Evolutionary conservation across 2,329 filamentous ascomycete species (phyloP), one percentile per base, ranked within the genome.

Genomic region (Taxawa tesnikishii): DNA sequence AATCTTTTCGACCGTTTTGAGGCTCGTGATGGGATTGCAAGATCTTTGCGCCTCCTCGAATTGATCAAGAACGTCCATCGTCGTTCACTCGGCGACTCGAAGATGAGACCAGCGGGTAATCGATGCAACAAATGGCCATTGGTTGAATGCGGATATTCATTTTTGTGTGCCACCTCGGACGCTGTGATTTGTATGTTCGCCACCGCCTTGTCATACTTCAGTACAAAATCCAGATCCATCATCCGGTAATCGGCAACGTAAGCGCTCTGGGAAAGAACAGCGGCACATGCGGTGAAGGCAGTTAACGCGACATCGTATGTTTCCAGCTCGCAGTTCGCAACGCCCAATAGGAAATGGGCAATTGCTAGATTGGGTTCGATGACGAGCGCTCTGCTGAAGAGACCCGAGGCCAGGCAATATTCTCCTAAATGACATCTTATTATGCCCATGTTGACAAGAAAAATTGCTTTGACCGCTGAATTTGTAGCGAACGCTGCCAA

Each of bases 401-500:
- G 38, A n/a, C 38, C 26, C 4, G 40, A 29, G 6, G 51, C 50
- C 4, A 33, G 31, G 12, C 24, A 26, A 16, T 42, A 46, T n/a
- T 53, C 49, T 15, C 49, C 52, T 4, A 52, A 35, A 7, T 48
- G 43, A 4, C 46, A 45, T 25, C 43, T 42, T 3, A 54, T 46
- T 15, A 54, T 33, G 5, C 43, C 48, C 10, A 42, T 40, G 31
- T 54, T 54, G 26, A 54, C 33, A 3, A 43, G 34, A 15, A 48
- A 48, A 6, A 42, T 31, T 8, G 37, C 42, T 26, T 36, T 41
- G 15, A 37, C 30, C 6, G 42, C 21, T 3, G 37, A 32, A 15
- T 35, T 33, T 2, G 38, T 32, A 13, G 47, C 38, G 4, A 26
- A 18, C 8, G 33, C 29, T 6, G 45, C 42, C 5, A 54, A 41